Conservation (phyloP, 2,329 filamentous ascomycete genomes). For the Thyridium curvatum region DNA sequence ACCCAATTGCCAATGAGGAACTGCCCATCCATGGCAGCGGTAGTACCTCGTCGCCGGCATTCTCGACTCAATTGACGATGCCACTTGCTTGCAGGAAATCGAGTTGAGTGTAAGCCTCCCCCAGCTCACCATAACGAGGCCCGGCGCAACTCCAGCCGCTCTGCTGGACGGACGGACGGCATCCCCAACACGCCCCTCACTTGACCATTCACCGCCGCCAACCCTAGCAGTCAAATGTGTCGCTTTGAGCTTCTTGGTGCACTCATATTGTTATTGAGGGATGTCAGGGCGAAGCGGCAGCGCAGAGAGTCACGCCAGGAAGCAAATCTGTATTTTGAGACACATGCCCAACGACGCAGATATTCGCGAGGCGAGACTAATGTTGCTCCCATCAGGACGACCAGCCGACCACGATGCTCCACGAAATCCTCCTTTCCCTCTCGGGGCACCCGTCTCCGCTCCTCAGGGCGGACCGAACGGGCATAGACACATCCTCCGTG, state of each 20-base stretch:
- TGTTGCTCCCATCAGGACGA: neutral
- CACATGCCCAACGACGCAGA: too few species aligned
- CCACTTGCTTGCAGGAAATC: too few species aligned
- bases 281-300: slow-evolving; percentile 3
- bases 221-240: slow-evolving; percentile 8
- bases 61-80: too few species aligned
- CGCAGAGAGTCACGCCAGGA: neutral
- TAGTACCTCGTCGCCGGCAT: too few species aligned
- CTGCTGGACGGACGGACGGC: too few species aligned
- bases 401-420: slow-evolving; percentile 62
- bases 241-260: slow-evolving; percentile 12
- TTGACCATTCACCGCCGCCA: too few species aligned
- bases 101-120: too few species aligned
- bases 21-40: too few species aligned
- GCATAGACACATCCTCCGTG: slow-evolving; percentile 34
- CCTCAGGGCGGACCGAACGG: slow-evolving; percentile 51
- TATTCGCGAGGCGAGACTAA: too few species aligned
- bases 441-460: slow-evolving; percentile 90
- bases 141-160: too few species aligned
- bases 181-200: too few species aligned
- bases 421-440: slow-evolving; percentile 95
- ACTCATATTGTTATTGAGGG: slow-evolving; percentile 10
- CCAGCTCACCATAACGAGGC: neutral
- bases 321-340: neutral
- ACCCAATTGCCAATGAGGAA: too few species aligned